Evolutionary conservation across 495 filamentous ascomycete species (phyloP), one percentile per base, ranked within the genome.

Genomic region (Haplographium delicatum): DNA sequence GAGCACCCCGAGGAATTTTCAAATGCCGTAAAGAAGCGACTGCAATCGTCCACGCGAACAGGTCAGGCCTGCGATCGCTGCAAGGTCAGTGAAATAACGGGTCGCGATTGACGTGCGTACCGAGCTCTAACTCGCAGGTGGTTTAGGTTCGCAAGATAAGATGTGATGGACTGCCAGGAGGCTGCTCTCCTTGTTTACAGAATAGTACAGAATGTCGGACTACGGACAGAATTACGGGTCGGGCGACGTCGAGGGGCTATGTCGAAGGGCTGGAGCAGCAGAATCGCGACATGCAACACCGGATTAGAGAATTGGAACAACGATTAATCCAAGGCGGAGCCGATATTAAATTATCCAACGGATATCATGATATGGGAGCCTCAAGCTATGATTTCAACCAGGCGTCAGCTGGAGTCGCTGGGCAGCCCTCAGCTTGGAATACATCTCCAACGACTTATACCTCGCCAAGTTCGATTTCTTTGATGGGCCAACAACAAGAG

Each of bases 21-120:
- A 3, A 78, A 71, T 49, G 74, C 77, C 39, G 81, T 88, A 28
- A 81, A 78, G 69, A 81, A 76, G 66, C 79, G 78, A 59, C 65
- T 83, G 42, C 72, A 74, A 51, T 75, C 73, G 16, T 83, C 82
- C 43, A 81, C 76, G 16, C 75, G 88, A 15, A 93, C 86, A 0
- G 86, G 87, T 3, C 89, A 93, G 64, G 90, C 90, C 4, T 96
- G 90, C 73, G 90, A 95, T 61, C 76, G 90, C 42, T 96, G 90
- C 74, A 89, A 89, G 75, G 89, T 90, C 69, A 50, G 76, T 66
- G 24, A 10, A 5, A 19, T 18, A 31, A 28, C 43, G 18, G 6
- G 16, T 4, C 25, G 27, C 7, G 5, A 9, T 11, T 30, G 5
- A 43, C 39, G 38, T 47, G 44, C 5, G 22, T 10, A n/a, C n/a